A percentile compares a stretch with the other conserved stretches of the same genome.
These are phyloP conservation scores for Verticillium albo-atrum DNA, from an alignment of 2,329 filamentous ascomycete genomes.

Conservation along the genomic window DNA sequence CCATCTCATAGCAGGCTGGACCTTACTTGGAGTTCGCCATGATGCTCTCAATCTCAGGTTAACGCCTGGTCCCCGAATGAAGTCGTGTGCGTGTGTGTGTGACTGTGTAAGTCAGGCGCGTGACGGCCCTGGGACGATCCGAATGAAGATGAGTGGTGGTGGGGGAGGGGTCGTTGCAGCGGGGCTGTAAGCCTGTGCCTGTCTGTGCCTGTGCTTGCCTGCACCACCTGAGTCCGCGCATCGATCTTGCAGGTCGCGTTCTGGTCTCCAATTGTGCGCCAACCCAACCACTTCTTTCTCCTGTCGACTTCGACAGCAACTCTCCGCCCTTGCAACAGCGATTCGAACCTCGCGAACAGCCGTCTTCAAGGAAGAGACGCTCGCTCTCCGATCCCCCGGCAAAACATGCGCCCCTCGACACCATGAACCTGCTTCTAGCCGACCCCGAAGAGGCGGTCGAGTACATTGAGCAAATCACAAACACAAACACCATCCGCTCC, in stretches of 20 bases:
- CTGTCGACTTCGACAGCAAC: background rate
- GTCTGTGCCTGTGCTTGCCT: too few relatives aligned
- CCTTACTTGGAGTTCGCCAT: slow-evolving; percentile 55
- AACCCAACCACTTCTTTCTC: background rate
- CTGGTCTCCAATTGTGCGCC: background rate
- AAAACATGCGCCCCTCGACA: slow-evolving; percentile 4
- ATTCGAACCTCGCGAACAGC: background rate
- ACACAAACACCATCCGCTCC: slow-evolving; percentile 79
- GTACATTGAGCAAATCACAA: slow-evolving; percentile 38
- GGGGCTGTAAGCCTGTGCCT: background rate
- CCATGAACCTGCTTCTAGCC: slow-evolving; percentile 57
- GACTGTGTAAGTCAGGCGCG: background rate
- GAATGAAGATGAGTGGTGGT: slow-evolving; percentile 4
- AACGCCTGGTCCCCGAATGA: background rate
- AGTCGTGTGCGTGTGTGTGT: background rate
- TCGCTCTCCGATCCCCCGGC: background rate
- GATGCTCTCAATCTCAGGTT: background rate
- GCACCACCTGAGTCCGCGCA: background rate
- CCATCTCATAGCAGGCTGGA: background rate
- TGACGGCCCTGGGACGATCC: background rate
- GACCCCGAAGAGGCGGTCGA: slow-evolving; percentile 36
- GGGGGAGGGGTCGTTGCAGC: slow-evolving; percentile 11
- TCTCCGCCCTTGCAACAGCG: background rate
- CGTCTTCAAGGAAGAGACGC: background rate
- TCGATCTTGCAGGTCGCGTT: background rate